These are phyloP conservation scores for Kockovaella imperatae DNA, from an alignment of 768 basidiomycete genomes.

Conservation along the genomic window DNA sequence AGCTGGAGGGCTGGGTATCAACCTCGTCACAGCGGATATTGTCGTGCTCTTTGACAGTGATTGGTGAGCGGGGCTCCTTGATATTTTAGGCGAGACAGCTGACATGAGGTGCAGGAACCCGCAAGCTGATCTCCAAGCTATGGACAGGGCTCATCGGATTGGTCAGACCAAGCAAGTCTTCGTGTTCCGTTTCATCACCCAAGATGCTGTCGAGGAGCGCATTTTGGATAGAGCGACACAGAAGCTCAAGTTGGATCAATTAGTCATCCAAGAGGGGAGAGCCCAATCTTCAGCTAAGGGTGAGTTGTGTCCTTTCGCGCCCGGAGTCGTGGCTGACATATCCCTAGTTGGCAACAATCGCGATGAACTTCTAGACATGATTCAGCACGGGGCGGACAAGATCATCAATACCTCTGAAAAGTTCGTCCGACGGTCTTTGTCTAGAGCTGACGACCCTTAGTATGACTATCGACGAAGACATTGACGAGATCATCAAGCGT, in stretches of 20 bases:
- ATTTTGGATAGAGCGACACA: slow-evolving; percentile 93
- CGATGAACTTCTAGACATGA: slow-evolving; percentile 96
- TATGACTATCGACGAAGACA: slow-evolving; percentile 73
- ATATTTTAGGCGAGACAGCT: not conserved
- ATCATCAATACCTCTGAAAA: slow-evolving; percentile 76
- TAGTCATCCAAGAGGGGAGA: slow-evolving; percentile 93
- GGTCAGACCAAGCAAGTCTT: slow-evolving; percentile 97
- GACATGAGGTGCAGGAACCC: slow-evolving; percentile 64
- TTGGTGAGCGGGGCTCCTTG: slow-evolving; percentile 54
- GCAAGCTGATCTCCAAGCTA: slow-evolving; percentile 96
- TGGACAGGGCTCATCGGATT: slow-evolving; percentile 95
- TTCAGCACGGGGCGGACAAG: slow-evolving; percentile 92
- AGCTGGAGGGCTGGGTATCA: slow-evolving; percentile 94
- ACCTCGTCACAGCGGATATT: slow-evolving; percentile 86
- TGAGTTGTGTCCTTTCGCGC: slow-evolving; percentile 32
- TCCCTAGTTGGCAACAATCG: slow-evolving; percentile 63
- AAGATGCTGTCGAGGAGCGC: slow-evolving; percentile 89
- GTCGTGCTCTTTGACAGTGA: slow-evolving; percentile 95
- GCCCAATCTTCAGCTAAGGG: slow-evolving; percentile 65
- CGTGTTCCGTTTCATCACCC: slow-evolving; percentile 93
- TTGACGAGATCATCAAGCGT: slow-evolving; percentile 82
- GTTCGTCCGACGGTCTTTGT: slow-evolving; percentile 51
- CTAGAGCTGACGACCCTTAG: slow-evolving; percentile 45
- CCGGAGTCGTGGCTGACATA: slow-evolving; percentile 4
- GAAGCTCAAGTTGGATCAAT: slow-evolving; percentile 86